Evolutionary conservation across 106 monocot genomes (phyloP), one percentile per base, ranked within the genome.

Genomic region (Ottelia alismoides): DNA sequence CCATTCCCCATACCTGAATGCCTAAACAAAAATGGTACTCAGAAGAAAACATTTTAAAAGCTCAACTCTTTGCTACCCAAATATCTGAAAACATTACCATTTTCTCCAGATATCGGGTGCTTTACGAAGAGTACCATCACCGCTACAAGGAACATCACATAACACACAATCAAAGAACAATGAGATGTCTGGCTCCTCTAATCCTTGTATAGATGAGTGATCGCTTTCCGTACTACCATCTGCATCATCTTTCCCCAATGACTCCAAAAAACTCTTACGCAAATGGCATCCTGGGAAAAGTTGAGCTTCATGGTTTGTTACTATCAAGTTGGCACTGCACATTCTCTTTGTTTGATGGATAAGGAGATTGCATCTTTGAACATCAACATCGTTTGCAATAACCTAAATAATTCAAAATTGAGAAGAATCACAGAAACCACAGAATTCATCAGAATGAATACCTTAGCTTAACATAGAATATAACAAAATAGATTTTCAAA

Each of bases 81-180:
- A n/a, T n/a, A n/a, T n/a, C n/a, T n/a, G n/a, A n/a, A n/a, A n/a
- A n/a, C n/a, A n/a, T n/a, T 72, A 98, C 96, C 96, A 98, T 77
- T 98, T 98, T 76, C 96, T 65, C 96, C 96, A 98, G 47, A 98
- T 85, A 85, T 98, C 89, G 64, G 96, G 96, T 64, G 96, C 96
- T 73, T 98, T 98, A 4, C 96, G 68, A 5, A 98, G 65, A 47
- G 96, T 98, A 2, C 96, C 96, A 75, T 98, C 96, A 55, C 96
- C 96, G 65, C 89, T 98, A 31, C 96, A 98, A 17, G 96, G 96
- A 35, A 98, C 96, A 79, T 98, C 96, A 73, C 96, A 98, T 27
- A 89, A 62, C 49, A 98, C 82, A 74, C 96, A 89, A 73, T 98
- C 89, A 74, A 89, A 89, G 46, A 75, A 77, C 70, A 87, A 65